Evolutionary conservation across 1,284 basidiomycete species (phyloP).

Genomic region (Tylopilus sp.): DNA sequence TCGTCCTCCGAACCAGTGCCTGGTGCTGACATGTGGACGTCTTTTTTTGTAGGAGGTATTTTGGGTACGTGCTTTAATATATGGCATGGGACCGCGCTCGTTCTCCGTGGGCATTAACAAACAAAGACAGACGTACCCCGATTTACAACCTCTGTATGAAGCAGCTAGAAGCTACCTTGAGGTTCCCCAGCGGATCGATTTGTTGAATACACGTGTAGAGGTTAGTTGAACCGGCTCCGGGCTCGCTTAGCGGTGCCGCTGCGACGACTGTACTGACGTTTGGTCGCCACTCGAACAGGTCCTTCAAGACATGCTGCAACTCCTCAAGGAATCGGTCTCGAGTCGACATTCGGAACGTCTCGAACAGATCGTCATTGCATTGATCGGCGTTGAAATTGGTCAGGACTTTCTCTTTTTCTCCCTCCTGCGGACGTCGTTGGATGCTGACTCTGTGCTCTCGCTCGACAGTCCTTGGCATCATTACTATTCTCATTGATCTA

Average conservation of each 20-base stretch:
- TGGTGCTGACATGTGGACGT: neutral
- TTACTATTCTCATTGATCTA: conserved; percentile 70
- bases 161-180: conserved; percentile 92
- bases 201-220: conserved; percentile 93
- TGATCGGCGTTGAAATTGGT: conserved; percentile 90
- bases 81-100: neutral
- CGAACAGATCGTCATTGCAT: conserved; percentile 92
- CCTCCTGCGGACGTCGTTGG: neutral
- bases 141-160: conserved; percentile 93
- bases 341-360: conserved; percentile 88
- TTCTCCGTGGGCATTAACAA: conserved; percentile 16
- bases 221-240: conserved; percentile 37
- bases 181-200: conserved; percentile 90
- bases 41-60: conserved; percentile 72
- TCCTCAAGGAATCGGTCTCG: conserved; percentile 93
- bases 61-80: conserved; percentile 56
- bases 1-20: neutral
- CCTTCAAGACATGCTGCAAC: conserved; percentile 94
- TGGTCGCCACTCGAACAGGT: conserved; percentile 47
- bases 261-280: conserved; percentile 7
- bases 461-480: conserved; percentile 58
- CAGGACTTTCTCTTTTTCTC: conserved; percentile 22
- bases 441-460: conserved; percentile 6
- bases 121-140: conserved; percentile 69
- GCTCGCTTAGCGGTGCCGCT: conserved; percentile 1